Evolutionary conservation across 352 stramenopile species (phyloP).

Genomic region (Blastocystis sp.): DNA sequence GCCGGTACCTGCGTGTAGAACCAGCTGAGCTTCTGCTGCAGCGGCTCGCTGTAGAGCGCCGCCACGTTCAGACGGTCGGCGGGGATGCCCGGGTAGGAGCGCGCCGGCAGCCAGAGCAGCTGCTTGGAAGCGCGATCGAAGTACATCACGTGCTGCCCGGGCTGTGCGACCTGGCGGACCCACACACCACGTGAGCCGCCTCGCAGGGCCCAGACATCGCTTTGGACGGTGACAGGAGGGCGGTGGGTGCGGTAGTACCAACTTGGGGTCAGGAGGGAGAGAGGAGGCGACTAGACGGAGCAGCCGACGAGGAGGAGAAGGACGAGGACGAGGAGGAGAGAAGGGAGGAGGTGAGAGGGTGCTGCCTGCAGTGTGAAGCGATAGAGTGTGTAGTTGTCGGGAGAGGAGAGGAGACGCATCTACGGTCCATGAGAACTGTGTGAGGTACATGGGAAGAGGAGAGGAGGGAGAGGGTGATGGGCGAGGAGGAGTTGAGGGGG

Average conservation of each 20-base stretch:
- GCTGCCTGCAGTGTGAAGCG: not conserved
- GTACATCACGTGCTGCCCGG: constrained; percentile 6
- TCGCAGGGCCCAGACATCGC: constrained; percentile 29
- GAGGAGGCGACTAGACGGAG: not conserved
- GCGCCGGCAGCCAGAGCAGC: constrained; percentile 18
- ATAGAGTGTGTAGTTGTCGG: not conserved
- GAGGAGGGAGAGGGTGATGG: not conserved
- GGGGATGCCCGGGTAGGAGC: constrained; percentile 31
- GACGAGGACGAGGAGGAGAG: not conserved
- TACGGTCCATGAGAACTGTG: no score
- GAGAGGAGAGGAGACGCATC: no score
- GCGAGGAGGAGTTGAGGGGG: not conserved
- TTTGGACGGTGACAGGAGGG: not conserved
- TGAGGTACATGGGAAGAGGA: not conserved
- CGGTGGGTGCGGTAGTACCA: not conserved
- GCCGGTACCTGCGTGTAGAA: constrained; percentile 38
- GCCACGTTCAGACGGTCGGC: constrained; percentile 27
- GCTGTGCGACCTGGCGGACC: not conserved
- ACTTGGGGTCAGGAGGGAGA: not conserved
- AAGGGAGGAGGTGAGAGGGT: not conserved
- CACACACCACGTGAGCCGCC: constrained; percentile 4
- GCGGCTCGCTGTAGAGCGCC: constrained; percentile 18
- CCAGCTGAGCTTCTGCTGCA: constrained; percentile 41
- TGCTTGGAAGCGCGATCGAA: constrained; percentile 1
- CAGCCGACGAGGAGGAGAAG: not conserved